Evolutionary conservation across 306 rosid genomes (phyloP), one percentile per base, ranked within the genome.

Genomic region (Cyclanthera cordifolia): DNA sequence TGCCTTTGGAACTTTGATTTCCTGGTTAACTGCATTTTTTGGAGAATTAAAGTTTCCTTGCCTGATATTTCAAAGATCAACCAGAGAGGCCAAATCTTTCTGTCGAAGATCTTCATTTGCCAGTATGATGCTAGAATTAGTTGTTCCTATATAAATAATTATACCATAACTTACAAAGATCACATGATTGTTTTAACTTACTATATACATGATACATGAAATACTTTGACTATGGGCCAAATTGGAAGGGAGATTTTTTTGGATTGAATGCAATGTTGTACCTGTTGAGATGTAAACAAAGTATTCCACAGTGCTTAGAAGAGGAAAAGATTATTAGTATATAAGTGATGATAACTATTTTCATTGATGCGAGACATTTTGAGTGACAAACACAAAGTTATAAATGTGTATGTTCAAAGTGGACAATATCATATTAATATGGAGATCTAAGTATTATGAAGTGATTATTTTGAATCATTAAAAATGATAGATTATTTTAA

Each of bases 191-290:
- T 43, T 43, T 43, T 10, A 10, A 43, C 8, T 9, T 43, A 34
- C 7, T 34, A 43, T 43, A 43, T 53, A 21, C 7, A 58, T 13
- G 13, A 43, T 53, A 21, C 7, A 58, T 13, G 13, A 46, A 46
- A 46, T 46, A 46, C 5, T 15, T 46, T 46, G 6, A 65, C 37
- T 6, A 41, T 21, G n/a, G 15, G 15, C 28, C 27, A 14, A 59
- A 37, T 16, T 5, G 59, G 8, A 56, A 1, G 23, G 12, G 41
- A 34, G 0, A 0, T 34, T 5, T 34, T 34, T 34, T 78, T 82
- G 58, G 84, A 55, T 88, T 85, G 53, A 81, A 73, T 63, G 68
- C 77, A 68, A 80, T 74, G 74, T 85, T 78, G 72, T 72, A 90
- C 74, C 37, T n/a, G n/a, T n/a, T n/a, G n/a, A n/a, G n/a, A n/a